Conservation (phyloP, 306 rosid species). For the Sicyos baderoa region DNA sequence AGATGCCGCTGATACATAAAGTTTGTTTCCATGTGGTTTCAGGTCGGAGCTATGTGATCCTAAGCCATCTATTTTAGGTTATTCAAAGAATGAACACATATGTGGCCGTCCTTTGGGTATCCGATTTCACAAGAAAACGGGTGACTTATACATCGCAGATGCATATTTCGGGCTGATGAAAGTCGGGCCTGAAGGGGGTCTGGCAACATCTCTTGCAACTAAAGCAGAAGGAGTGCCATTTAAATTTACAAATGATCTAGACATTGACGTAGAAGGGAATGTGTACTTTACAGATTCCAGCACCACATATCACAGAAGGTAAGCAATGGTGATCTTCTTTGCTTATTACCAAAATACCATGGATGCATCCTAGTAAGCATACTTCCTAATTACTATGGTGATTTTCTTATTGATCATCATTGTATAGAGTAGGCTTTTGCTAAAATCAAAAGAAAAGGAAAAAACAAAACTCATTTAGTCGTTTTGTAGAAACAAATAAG, state of each 20-base stretch:
- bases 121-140: constrained; percentile 87
- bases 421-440: background rate
- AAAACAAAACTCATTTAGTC: background rate
- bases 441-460: background rate
- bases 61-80: constrained; percentile 56
- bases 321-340: constrained; percentile 17
- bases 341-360: background rate
- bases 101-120: constrained; percentile 96
- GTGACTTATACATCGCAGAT: constrained; percentile 84
- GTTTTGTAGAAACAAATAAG: background rate
- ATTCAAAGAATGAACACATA: constrained; percentile 66
- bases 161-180: constrained; percentile 75
- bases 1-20: background rate
- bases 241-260: constrained; percentile 72
- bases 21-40: constrained; percentile 19
- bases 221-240: constrained; percentile 78
- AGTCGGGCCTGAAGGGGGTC: constrained; percentile 87
- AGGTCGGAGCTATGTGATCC: constrained; percentile 80
- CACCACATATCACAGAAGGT: constrained; percentile 65
- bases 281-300: constrained; percentile 86
- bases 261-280: constrained; percentile 70
- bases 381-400: background rate
- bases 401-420: background rate
- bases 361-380: background rate
- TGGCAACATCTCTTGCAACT: constrained; percentile 68